These are phyloP conservation scores for Pilaira anomala DNA, from an alignment of 192 early-diverging fungal genomes.

Conservation along the genomic window DNA sequence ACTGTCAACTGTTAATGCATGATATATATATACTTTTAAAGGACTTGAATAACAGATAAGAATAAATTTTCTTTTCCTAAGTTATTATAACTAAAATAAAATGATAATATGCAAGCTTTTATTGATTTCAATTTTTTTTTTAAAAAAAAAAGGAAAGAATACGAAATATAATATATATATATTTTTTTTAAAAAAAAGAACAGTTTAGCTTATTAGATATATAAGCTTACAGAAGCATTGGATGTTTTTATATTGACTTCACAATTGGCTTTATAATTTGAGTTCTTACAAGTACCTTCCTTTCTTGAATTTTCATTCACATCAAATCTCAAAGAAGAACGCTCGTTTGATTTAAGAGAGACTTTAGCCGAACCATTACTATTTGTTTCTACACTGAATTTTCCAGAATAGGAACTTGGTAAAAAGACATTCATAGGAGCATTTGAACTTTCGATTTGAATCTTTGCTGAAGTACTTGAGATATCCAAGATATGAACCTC, in stretches of 20 bases:
- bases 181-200: too few species aligned
- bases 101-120: too few species aligned
- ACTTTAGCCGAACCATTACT: neutral
- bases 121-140: too few species aligned
- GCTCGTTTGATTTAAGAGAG: neutral
- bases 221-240: neutral
- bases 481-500: conserved; percentile 14
- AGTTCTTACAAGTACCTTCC: neutral
- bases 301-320: neutral
- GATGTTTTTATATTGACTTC: conserved; percentile 5
- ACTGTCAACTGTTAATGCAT: too few species aligned
- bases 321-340: neutral
- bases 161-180: too few species aligned
- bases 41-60: too few species aligned
- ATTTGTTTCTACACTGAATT: neutral
- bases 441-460: neutral
- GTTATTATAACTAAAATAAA: too few species aligned
- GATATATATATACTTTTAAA: too few species aligned
- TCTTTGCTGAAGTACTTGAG: neutral
- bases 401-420: conserved; percentile 5
- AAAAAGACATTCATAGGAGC: neutral
- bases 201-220: neutral
- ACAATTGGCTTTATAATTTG: neutral
- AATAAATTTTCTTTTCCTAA: too few species aligned
- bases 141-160: neutral